phyloP scores from a whole-genome alignment of 345 rosid species.

The Citrus sinensis region DVS_A1.0 CM039165.1:38374001-38374500 shows the following conservation, averaged over 20 bases:
- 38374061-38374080: slow-evolving; percentile 97
- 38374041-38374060: slow-evolving; percentile 84
- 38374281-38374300: slow-evolving; percentile 91
- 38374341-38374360: background rate
- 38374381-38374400: background rate
- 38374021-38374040: slow-evolving; percentile 98
- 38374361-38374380: background rate
- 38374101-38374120: slow-evolving; percentile 86
- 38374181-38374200: slow-evolving; percentile 76
- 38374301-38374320: slow-evolving; percentile 93
- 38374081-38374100: slow-evolving; percentile 91
- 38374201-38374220: slow-evolving; percentile 97
- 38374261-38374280: slow-evolving; percentile 90
- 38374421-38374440: background rate
- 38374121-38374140: slow-evolving; percentile 90
- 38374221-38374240: slow-evolving; percentile 93
- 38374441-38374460: background rate
- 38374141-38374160: slow-evolving; percentile 86
- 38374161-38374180: slow-evolving; percentile 92
- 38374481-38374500: background rate
- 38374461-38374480: background rate
- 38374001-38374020: slow-evolving; percentile 97
- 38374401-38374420: background rate
- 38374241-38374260: slow-evolving; percentile 96
- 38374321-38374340: slow-evolving; percentile 32